Percentiles rank a stretch among this genome's conserved stretches.
Conservation (phyloP, 345 rosid genomes). For the Populus euphratica region DNA sequence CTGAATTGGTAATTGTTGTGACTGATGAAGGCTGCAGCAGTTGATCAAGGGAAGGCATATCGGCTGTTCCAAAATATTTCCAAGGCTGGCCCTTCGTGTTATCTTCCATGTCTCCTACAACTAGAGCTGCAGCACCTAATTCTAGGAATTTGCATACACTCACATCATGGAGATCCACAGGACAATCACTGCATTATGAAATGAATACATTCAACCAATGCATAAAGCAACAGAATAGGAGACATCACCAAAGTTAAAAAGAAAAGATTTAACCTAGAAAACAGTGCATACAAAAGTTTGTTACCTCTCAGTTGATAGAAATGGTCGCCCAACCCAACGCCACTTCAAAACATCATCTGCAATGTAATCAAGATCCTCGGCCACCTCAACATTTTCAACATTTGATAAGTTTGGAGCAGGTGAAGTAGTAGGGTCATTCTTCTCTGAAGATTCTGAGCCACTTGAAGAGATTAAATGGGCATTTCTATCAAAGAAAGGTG, state of each 20-base stretch:
- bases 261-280: not conserved
- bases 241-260: not conserved
- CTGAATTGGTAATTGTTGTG: constrained; percentile 65
- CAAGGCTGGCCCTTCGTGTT: constrained; percentile 90
- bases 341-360: constrained; percentile 75
- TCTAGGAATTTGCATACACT: constrained; percentile 72
- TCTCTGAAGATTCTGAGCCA: constrained; percentile 60
- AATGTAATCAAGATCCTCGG: constrained; percentile 67
- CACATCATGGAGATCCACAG: constrained; percentile 60
- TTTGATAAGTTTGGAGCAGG: constrained; percentile 64
- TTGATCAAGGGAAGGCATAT: constrained; percentile 94
- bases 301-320: constrained; percentile 67
- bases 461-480: constrained; percentile 68
- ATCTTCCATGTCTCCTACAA: constrained; percentile 91
- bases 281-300: constrained; percentile 8
- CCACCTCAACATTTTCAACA: constrained; percentile 52
- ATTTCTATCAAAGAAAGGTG: constrained; percentile 79
- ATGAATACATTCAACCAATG: constrained; percentile 12
- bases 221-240: not conserved
- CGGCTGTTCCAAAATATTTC: constrained; percentile 85
- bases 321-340: constrained; percentile 77
- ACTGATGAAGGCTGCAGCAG: constrained; percentile 85
- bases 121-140: constrained; percentile 94
- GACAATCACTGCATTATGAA: constrained; percentile 47
- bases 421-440: constrained; percentile 51